Evolutionary conservation across 805 yeast genomes (phyloP), one percentile per base, ranked within the genome.

Genomic region (Schwanniomyces polymorphus): DNA sequence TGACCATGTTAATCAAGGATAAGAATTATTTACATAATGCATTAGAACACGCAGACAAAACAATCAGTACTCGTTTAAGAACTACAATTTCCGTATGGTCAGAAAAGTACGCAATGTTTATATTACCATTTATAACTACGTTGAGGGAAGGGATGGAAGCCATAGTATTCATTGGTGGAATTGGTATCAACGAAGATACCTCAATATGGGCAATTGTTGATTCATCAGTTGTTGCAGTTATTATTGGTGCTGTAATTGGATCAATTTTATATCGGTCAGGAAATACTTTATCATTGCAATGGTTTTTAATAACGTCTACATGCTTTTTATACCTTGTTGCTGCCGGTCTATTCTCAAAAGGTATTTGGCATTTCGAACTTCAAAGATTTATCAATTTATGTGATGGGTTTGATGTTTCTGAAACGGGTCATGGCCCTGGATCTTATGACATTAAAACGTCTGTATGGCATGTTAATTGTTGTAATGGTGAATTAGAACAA

Each of bases 391-490:
- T 73, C 31, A 55, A 68, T 41, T 51, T 49, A 21, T 72, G 77
- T 50, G 76, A 67, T 26, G 76, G 76, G 2, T 48, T 68, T 26
- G 78, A 74, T 47, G 72, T 67, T 8, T 63, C 68, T 33, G 78
- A 74, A 56, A 71, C 76, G 9, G 78, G 78, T 1, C 63, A 67
- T 48, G 77, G 78, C 1, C 78, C 78, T 2, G 78, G 78, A 2
- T 69, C 76, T 2, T 74, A 74, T 47, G 76, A 74, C 46, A 67
- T 73, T 27, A 50, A 61, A 38, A 64, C 55, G 27, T 63, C 72
- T 46, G 67, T 74, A 9, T 74, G 78, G 78, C 78, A 73, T 55
- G 77, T 74, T 21, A 72, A 74, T 56, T 74, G 78, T 53, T 74
- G 78, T 48, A 69, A 72, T 48, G 78, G 78, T 5, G 65, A 60